phyloP scores from a whole-genome alignment of 2,329 filamentous ascomycete genomes.

The Elsinoe perseae region DNA sequence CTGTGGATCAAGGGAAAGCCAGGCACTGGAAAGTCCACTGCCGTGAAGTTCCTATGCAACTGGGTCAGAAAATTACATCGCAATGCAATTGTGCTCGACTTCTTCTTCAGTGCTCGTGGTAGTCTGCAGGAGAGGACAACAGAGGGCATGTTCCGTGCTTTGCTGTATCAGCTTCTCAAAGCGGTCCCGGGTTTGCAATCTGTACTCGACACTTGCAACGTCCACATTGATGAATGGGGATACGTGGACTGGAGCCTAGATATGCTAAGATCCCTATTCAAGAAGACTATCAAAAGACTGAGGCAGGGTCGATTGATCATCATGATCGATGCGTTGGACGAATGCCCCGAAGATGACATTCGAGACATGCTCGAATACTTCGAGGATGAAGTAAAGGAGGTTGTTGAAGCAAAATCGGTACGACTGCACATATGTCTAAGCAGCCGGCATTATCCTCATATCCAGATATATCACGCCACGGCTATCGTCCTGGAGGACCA shows the following conservation, averaged over 20 bases:
- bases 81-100: not conserved
- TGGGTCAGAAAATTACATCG: not conserved
- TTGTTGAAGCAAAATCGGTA: conserved; percentile 17
- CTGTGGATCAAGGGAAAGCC: conserved; percentile 21
- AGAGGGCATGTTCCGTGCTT: conserved; percentile 8
- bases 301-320: conserved; percentile 13
- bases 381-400: conserved; percentile 31
- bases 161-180: conserved; percentile 13
- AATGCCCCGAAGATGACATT: conserved; percentile 39
- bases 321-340: conserved; percentile 43
- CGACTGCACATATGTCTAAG: conserved; percentile 38
- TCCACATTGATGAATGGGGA: conserved; percentile 15
- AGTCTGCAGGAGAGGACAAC: conserved; percentile 3
- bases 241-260: conserved; percentile 17
- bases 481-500: conserved; percentile 32
- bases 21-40: conserved; percentile 19
- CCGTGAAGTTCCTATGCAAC: conserved; percentile 16
- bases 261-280: conserved; percentile 26
- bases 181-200: not conserved
- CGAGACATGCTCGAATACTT: conserved; percentile 40
- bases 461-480: conserved; percentile 29
- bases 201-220: conserved; percentile 25
- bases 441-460: conserved; percentile 43
- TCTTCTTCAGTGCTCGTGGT: conserved; percentile 17
- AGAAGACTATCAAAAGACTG: conserved; percentile 24